Evolutionary conservation across 2,329 filamentous ascomycete genomes (phyloP).

Genomic region (Parastagonospora avenae): DNA sequence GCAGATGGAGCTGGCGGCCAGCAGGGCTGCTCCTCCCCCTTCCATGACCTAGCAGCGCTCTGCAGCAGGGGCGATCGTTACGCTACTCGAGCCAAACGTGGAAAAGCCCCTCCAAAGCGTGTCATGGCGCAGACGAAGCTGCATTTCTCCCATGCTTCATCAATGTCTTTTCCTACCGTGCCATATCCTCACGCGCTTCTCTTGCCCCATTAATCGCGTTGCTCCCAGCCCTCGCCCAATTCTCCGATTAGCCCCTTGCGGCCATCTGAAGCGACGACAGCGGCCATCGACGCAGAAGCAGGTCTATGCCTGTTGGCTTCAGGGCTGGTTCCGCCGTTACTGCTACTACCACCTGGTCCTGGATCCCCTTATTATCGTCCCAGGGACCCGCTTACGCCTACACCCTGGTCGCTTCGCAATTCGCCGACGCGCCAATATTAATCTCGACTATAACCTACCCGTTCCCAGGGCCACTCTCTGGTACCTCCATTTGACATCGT

Average conservation of each 20-base stretch:
- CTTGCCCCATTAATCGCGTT: constrained; percentile 25
- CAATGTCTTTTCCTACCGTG: constrained; percentile 20
- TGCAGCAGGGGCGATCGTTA: constrained; percentile 37
- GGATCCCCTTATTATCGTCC: constrained; percentile 31
- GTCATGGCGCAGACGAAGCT: constrained; percentile 35
- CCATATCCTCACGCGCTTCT: constrained; percentile 31
- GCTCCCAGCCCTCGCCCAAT: constrained; percentile 21
- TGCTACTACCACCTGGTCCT: constrained; percentile 15
- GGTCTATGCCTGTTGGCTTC: constrained; percentile 29
- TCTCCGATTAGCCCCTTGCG: constrained; percentile 28
- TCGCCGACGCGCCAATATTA: constrained; percentile 31
- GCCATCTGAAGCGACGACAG: constrained; percentile 23
- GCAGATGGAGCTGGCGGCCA: constrained; percentile 34
- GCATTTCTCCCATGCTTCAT: constrained; percentile 27
- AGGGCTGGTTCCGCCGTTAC: constrained; percentile 33
- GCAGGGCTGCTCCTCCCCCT: constrained; percentile 34
- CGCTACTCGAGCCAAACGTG: constrained; percentile 35
- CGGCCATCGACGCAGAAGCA: constrained; percentile 23
- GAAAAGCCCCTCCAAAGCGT: constrained; percentile 34
- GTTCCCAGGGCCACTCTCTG: constrained; percentile 23
- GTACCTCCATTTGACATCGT: constrained; percentile 19
- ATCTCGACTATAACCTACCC: constrained; percentile 22
- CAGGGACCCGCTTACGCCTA: constrained; percentile 28
- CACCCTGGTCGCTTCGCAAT: constrained; percentile 31
- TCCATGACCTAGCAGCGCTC: constrained; percentile 24